Evolutionary conservation across 1,284 basidiomycete genomes (phyloP).

Genomic region (Tilletia indica): DNA sequence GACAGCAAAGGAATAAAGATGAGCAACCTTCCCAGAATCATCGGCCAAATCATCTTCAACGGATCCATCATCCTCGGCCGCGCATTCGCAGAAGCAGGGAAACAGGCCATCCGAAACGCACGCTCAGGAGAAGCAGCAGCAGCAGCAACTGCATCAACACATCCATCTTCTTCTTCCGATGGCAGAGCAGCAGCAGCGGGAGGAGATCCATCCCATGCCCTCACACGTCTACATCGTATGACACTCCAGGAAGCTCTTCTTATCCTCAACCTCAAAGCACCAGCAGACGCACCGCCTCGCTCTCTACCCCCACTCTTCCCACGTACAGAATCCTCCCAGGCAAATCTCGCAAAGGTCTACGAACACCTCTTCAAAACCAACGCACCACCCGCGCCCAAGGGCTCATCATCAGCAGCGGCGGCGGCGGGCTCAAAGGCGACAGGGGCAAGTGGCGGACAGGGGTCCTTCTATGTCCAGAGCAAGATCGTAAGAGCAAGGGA

Average conservation of each 20-base stretch:
- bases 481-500: conserved; percentile 93
- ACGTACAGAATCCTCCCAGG: conserved; percentile 15
- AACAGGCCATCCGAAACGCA: conserved; percentile 77
- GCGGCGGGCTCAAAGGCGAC: conserved; percentile 55
- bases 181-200: conserved; percentile 52
- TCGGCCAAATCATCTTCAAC: conserved; percentile 78
- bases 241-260: conserved; percentile 91
- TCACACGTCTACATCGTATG: conserved; percentile 78
- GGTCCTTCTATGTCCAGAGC: conserved; percentile 76
- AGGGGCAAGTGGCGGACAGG: conserved; percentile 34
- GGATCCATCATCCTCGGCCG: conserved; percentile 83
- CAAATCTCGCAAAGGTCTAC: conserved; percentile 67
- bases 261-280: conserved; percentile 81
- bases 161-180: conserved; percentile 26
- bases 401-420: conserved; percentile 46
- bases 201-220: conserved; percentile 40
- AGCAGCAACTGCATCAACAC: conserved; percentile 48
- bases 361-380: conserved; percentile 87
- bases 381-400: conserved; percentile 60
- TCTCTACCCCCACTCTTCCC: conserved; percentile 13
- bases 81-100: conserved; percentile 84
- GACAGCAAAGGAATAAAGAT: neutral
- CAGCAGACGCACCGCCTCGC: neutral
- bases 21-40: conserved; percentile 59
- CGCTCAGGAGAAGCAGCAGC: conserved; percentile 6